phyloP scores from a whole-genome alignment of 1,284 basidiomycete genomes.

The Mrakiaceae sp. region DNA sequence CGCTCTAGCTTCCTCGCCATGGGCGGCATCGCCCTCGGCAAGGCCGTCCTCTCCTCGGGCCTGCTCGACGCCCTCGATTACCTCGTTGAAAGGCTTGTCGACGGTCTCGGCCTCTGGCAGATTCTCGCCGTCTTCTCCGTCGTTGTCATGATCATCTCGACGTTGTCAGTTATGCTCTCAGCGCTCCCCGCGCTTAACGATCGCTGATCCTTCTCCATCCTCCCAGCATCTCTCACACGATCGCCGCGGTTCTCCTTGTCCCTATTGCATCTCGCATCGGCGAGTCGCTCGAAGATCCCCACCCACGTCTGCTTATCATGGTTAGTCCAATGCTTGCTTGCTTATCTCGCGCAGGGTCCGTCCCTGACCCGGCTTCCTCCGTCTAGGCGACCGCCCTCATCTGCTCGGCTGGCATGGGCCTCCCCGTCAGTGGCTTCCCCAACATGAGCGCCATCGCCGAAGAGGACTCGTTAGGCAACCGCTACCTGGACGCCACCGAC shows the following conservation, averaged over 20 bases:
- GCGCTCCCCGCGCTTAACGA: not conserved
- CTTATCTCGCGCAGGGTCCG: not conserved
- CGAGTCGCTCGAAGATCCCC: conserved; percentile 52
- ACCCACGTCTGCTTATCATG: conserved; percentile 74
- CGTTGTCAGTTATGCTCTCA: conserved; percentile 29
- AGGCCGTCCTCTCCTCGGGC: conserved; percentile 84
- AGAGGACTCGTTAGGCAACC: conserved; percentile 86
- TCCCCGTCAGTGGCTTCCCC: conserved; percentile 95
- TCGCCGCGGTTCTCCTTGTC: conserved; percentile 88
- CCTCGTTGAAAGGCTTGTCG: conserved; percentile 55
- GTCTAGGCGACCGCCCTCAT: conserved; percentile 65
- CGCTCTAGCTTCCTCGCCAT: conserved; percentile 53
- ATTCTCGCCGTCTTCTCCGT: conserved; percentile 74
- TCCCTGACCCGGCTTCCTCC: not conserved
- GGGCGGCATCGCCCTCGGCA: conserved; percentile 94
- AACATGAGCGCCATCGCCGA: conserved; percentile 91
- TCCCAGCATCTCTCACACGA: conserved; percentile 73
- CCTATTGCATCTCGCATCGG: conserved; percentile 92
- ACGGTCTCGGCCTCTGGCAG: conserved; percentile 60
- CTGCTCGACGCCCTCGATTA: conserved; percentile 66
- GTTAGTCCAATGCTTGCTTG: conserved; percentile 32
- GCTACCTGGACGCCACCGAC: conserved; percentile 73
- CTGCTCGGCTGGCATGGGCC: conserved; percentile 93
- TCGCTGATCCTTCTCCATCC: not conserved
- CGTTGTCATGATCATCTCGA: conserved; percentile 67